Base-by-base conservation (phyloP, 2,329 filamentous ascomycete genomes). In the Stagonosporopsis vannaccii region DNA sequence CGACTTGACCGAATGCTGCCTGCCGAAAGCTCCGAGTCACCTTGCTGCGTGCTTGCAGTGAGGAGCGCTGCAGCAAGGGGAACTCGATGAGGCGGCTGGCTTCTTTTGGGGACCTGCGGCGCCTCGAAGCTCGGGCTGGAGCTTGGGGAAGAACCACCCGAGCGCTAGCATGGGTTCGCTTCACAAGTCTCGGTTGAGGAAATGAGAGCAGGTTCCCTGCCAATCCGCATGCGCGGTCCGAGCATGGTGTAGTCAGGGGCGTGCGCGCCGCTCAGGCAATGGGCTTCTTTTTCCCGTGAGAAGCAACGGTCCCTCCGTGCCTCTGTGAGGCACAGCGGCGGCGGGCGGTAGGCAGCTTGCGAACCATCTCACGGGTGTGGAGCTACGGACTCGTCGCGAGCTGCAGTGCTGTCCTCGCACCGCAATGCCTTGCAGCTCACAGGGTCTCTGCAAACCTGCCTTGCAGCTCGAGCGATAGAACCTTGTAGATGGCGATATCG, bases 31-130 rank as follows among this genome's bases (percentile, higher is more conserved):
- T 69, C 69, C 67, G 67, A 66, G 62, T 71, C 62, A 69, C 72
- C 73, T 75, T 72, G 71, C 72, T 74, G 69, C 66, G 68, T 62
- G 52, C 56, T 63, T 59, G 68, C 71, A 73, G 70, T 69, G 69
- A 73, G 69, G 68, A 73, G 67, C 59, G 63, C 65, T 61, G 67
- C 70, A 68, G 70, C 70, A 70, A 74, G 71, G 69, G 65, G 71
- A 69, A 58, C 50, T 35, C 47, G 51, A 61, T 44, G 52, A 60
- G 58, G 59, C 59, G 63, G 61, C 61, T 67, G 68, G 68, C 66
- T 61, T 65, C 63, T 73, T 73, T 73, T 75, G 69, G 70, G 70
- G 68, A 68, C 59, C 60, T 72, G 70, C 67, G 61, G 63, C 65
- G 56, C 60, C 60, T 65, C 55, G 65, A 67, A 65, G 64, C 65